phyloP scores from a whole-genome alignment of 139 green algal genomes.

The Micractinium conductrix region DNA sequence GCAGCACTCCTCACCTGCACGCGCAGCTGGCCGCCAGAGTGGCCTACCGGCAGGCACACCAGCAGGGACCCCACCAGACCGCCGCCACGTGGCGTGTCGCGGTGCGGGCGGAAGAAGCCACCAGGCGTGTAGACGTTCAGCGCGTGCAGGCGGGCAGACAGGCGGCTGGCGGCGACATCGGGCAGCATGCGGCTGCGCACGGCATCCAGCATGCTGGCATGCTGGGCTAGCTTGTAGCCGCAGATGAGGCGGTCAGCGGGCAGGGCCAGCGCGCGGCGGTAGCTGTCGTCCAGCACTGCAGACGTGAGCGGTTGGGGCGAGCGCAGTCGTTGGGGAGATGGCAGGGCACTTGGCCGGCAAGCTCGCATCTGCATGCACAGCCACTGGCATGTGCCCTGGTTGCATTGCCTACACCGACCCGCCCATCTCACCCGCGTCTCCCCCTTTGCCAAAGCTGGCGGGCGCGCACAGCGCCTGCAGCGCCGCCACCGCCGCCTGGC shows the following conservation, averaged over 20 bases:
- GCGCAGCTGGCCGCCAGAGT: neutral
- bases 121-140: neutral
- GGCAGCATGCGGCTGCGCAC: neutral
- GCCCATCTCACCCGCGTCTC: neutral
- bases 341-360: neutral
- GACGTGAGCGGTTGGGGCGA: neutral
- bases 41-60: neutral
- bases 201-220: neutral
- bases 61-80: neutral
- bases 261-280: neutral
- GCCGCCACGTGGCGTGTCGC: neutral
- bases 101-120: neutral
- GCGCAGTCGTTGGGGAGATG: neutral
- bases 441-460: neutral
- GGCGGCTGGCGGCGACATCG: neutral
- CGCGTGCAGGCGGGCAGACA: neutral
- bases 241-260: neutral
- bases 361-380: no score
- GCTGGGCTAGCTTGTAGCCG: neutral
- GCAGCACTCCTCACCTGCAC: no score
- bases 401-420: neutral
- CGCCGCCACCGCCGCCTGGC: neutral
- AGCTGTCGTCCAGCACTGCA: conserved; percentile 8
- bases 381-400: neutral
- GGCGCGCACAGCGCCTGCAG: neutral